Evolutionary conservation across 2,329 filamentous ascomycete species (phyloP).

Genomic region (Clarireedia paspali): DNA sequence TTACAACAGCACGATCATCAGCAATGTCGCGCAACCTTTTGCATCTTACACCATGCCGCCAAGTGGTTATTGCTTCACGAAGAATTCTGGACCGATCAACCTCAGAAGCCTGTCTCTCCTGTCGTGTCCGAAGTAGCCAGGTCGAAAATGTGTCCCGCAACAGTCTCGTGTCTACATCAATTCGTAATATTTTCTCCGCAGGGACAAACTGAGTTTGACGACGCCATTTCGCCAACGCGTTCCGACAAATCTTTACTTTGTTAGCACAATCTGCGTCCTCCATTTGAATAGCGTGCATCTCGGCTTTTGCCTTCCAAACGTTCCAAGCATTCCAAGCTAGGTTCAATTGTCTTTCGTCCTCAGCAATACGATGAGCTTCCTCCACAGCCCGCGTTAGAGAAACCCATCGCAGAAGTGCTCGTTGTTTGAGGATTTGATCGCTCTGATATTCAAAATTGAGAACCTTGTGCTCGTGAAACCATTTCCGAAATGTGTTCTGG

Average conservation of each 20-base stretch:
- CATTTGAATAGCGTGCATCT: conserved; percentile 9
- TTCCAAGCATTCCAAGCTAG: conserved; percentile 17
- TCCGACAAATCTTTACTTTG: conserved; percentile 9
- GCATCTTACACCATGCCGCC: conserved; percentile 54
- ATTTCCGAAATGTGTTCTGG: conserved; percentile 26
- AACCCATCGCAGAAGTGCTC: conserved; percentile 21
- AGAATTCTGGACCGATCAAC: conserved; percentile 45
- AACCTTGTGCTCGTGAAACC: conserved; percentile 31
- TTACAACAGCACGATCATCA: conserved; percentile 46
- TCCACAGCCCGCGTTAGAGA: conserved; percentile 12
- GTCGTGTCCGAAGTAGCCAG: conserved; percentile 40
- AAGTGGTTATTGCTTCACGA: conserved; percentile 49
- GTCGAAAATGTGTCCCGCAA: conserved; percentile 37
- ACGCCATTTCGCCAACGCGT: conserved; percentile 22
- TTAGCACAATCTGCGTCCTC: conserved; percentile 14
- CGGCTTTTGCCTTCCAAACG: conserved; percentile 18
- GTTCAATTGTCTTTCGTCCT: conserved; percentile 16
- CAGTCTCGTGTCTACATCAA: conserved; percentile 37
- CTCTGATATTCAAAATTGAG: conserved; percentile 17
- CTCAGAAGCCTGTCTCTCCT: conserved; percentile 39
- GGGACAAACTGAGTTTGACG: conserved; percentile 22
- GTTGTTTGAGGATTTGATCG: conserved; percentile 14
- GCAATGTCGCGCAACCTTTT: conserved; percentile 44
- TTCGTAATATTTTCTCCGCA: conserved; percentile 31
- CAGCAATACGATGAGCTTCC: conserved; percentile 16